phyloP scores from a whole-genome alignment of 139 green algal genomes.

The Microglena sp. region DNA sequence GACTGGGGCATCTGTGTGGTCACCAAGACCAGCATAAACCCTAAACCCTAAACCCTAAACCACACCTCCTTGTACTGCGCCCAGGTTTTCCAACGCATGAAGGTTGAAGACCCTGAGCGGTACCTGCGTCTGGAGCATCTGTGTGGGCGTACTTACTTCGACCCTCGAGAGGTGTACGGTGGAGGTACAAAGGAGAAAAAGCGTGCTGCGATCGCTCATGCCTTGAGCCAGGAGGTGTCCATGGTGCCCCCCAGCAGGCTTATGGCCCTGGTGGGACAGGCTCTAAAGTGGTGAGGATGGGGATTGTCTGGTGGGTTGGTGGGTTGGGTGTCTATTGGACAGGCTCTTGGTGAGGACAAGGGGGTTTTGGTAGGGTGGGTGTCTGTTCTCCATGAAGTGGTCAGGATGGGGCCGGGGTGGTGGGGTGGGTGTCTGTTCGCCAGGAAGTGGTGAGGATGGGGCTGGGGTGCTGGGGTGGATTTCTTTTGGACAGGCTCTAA shows the following conservation, averaged over 20 bases:
- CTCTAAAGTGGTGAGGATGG: conserved; percentile 81
- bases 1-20: conserved; percentile 85
- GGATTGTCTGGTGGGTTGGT: neutral
- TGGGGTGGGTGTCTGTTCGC: too few species aligned
- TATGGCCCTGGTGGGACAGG: conserved; percentile 92
- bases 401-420: too few species aligned
- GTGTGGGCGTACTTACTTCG: conserved; percentile 63
- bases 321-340: neutral
- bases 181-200: conserved; percentile 56
- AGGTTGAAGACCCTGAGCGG: conserved; percentile 74
- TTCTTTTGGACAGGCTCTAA: conserved; percentile 93
- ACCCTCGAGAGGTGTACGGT: conserved; percentile 67
- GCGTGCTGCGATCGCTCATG: conserved; percentile 63
- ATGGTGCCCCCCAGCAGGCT: conserved; percentile 84
- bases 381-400: too few species aligned
- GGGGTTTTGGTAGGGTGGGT: neutral
- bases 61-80: neutral
- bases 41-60: neutral
- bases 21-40: too few species aligned
- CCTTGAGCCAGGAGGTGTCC: conserved; percentile 74
- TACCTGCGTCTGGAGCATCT: conserved; percentile 80
- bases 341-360: neutral
- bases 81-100: conserved; percentile 68
- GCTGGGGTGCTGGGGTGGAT: too few species aligned
- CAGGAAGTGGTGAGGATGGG: too few species aligned